phyloP scores from a whole-genome alignment of 768 basidiomycete genomes.

The Obba rivulosa region DNA sequence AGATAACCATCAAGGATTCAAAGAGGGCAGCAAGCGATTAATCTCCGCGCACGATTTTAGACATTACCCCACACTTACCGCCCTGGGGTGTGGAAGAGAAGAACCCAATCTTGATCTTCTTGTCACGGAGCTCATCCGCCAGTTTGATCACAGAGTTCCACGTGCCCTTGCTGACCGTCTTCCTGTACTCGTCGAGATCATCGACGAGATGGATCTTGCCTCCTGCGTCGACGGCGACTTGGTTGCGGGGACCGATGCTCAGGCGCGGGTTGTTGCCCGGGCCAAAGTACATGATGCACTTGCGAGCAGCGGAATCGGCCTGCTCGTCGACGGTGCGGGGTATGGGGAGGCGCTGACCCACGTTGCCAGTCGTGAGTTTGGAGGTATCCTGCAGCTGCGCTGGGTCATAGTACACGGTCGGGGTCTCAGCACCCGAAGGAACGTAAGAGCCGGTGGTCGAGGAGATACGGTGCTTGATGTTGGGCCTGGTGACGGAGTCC shows the following conservation, averaged over 20 bases:
- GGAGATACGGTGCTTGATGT: conserved; percentile 77
- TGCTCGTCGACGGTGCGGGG: conserved; percentile 78
- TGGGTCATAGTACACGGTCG: conserved; percentile 61
- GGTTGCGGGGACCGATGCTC: conserved; percentile 76
- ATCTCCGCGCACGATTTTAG: conserved; percentile 11
- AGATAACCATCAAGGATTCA: conserved; percentile 1
- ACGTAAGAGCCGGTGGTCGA: conserved; percentile 77
- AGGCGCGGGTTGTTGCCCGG: conserved; percentile 82
- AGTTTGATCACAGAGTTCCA: conserved; percentile 83
- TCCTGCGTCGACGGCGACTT: conserved; percentile 82
- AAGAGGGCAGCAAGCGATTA: conserved; percentile 16
- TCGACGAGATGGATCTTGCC: conserved; percentile 85
- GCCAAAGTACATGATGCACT: conserved; percentile 78
- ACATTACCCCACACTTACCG: conserved; percentile 39
- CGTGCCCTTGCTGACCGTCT: conserved; percentile 65
- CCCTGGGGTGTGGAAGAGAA: conserved; percentile 96
- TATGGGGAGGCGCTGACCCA: conserved; percentile 60
- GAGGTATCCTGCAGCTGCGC: conserved; percentile 39
- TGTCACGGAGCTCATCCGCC: conserved; percentile 78
- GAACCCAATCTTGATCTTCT: conserved; percentile 87
- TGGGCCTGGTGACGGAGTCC: conserved; percentile 71
- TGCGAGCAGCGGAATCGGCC: conserved; percentile 82
- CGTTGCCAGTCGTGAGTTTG: conserved; percentile 38
- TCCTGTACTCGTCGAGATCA: conserved; percentile 71
- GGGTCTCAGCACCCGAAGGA: conserved; percentile 72